Conservation (phyloP, 2,329 filamentous ascomycete species). For the Diaporthe capsici region DNA sequence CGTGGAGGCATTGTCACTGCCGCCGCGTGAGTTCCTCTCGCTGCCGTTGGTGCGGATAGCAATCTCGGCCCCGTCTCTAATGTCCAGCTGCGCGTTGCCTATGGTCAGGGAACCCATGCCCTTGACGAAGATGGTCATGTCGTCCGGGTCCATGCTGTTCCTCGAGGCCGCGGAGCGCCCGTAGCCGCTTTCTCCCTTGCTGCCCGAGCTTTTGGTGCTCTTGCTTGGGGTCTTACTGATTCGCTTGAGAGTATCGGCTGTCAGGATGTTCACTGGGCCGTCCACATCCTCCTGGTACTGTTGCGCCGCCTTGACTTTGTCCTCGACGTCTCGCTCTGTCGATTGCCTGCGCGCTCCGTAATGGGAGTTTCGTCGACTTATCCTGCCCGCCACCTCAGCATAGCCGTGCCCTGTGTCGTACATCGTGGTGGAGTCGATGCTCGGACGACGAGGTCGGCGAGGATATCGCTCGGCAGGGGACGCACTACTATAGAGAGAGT, state of each 20-base stretch:
- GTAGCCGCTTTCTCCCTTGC: constrained; percentile 75
- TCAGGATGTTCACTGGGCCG: constrained; percentile 62
- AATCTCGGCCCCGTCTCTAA: constrained; percentile 71
- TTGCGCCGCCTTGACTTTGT: constrained; percentile 59
- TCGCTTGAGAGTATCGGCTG: constrained; percentile 68
- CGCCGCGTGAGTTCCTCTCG: constrained; percentile 55
- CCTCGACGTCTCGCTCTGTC: constrained; percentile 50
- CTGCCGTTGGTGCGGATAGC: constrained; percentile 66
- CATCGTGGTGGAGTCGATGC: constrained; percentile 52
- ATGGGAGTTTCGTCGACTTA: constrained; percentile 57
- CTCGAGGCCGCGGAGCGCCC: constrained; percentile 72
- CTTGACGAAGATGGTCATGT: constrained; percentile 73
- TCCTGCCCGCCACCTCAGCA: constrained; percentile 55
- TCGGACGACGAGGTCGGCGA: constrained; percentile 48
- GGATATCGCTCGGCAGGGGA: constrained; percentile 52
- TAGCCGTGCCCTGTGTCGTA: constrained; percentile 58
- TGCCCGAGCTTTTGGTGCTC: constrained; percentile 71
- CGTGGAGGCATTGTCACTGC: constrained; percentile 61
- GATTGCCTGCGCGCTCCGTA: constrained; percentile 48
- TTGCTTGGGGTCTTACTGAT: constrained; percentile 66
- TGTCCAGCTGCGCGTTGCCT: constrained; percentile 71
- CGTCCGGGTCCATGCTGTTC: constrained; percentile 66
- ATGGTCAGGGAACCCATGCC: constrained; percentile 70
- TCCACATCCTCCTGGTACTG: constrained; percentile 68
- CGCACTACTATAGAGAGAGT: constrained; percentile 56